Evolutionary conservation across 176 grass and related monocot species (phyloP), one percentile per base, ranked within the genome.

Genomic region (Carex parvula): DNA sequence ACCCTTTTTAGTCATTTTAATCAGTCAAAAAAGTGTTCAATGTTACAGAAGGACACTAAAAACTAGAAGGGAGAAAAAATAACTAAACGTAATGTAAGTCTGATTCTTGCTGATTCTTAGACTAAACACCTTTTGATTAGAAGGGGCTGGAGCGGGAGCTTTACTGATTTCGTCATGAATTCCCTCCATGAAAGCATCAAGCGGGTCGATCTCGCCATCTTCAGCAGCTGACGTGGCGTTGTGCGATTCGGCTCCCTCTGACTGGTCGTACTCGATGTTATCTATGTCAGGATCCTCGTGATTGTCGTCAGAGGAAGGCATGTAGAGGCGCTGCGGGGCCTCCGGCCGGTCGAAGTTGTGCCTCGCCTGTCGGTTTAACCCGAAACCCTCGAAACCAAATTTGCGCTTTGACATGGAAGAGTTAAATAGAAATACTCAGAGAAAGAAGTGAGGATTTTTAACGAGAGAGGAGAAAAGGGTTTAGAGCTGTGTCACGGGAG

Each of bases 151-250:
- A 32, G 89, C 88, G 48, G 86, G 82, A 37, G 95, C 88, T 64
- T 89, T 93, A 30, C 86, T 85, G 89, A 98, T 95, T 88, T 98
- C 87, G 70, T 98, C 89, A 39, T 93, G 88, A 84, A 98, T 98
- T 55, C 89, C 93, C 26, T 94, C 95, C 95, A 98, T 98, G 86
- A 98, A 98, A 12, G 92, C 95, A 67, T 98, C 95, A 24, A 95
- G 91, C 15, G 95, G 91, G 55, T 98, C 95, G 82, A 98, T 86
- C 78, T 98, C 89, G 0, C 26, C 87, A 8, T 37, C 89, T 10
- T 21, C 89, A 6, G 65, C 6, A 18, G 80, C 59, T 2, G 60
- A 59, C 33, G 78, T 58, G 64, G 60, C 71, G 8, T 70, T 75
- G 11, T 26, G 26, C 8, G 84, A 17, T 63, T 94, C 90, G 52